Base-by-base conservation (phyloP, 2,329 filamentous ascomycete species). In the Fusarium oligoseptatum region DNA sequence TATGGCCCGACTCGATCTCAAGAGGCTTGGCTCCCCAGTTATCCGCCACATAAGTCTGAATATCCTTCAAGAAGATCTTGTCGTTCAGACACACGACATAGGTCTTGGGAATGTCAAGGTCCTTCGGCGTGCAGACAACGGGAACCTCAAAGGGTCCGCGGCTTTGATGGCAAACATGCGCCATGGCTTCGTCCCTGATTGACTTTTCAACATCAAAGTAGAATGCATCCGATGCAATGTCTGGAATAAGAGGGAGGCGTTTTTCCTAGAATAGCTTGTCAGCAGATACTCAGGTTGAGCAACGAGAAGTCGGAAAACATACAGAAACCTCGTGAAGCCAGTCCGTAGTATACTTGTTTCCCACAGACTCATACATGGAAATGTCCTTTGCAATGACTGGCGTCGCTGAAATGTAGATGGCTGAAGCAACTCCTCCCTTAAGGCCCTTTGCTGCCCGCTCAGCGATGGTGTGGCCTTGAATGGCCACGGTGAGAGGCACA, bases 1-100 rank as follows among this genome's bases (percentile, higher is more conserved):
- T 76, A n/a, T 76, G 74, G 0, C 74, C 74, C 6, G 71, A 70
- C 14, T 72, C 66, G 0, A 76, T 57, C 20, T 76, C 74, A 6
- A 75, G 3, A 3, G 57, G 15, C 4, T 15, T 60, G 1, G 66
- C 64, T 2, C 66, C 64, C 69, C 74, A 72, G 15, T 57, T 66
- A 2, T 68, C 64, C 2, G 74, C 74, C 2, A 60, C 32, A 11
- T 58, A 39, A 0, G 20, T 3, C 36, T 73, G 34, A 2, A 68
- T 39, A 0, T 73, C 61, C 32, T 63, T 66, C 0, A 22, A 2
- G 4, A 76, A 70, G 2, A 75, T 55, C 1, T 37, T 43, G 8
- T 76, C 72, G 3, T 66, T 43, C 1, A 50, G 52, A 8, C 72
- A 73, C 1, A 76, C 8, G 0, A 76, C 56, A 6, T 60, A 45